phyloP scores from a whole-genome alignment of 306 rosid genomes.

The Corylus avellana region DNA sequence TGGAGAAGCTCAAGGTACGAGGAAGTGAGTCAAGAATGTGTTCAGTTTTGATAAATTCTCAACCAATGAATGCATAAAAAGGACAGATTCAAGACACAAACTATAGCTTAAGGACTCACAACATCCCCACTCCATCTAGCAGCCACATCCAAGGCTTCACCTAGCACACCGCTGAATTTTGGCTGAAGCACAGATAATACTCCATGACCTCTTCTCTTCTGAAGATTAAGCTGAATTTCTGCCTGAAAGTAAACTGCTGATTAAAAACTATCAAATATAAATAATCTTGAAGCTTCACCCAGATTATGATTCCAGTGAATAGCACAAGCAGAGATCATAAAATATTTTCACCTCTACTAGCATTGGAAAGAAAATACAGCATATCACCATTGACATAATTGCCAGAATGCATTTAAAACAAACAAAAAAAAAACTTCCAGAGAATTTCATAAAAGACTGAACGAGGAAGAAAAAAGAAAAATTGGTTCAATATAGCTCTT shows the following conservation, averaged over 20 bases:
- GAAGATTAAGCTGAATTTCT: slow-evolving; percentile 85
- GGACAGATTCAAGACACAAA: slow-evolving; percentile 16
- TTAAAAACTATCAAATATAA: background rate
- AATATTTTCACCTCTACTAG: background rate
- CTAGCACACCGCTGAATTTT: slow-evolving; percentile 89
- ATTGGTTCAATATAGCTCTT: background rate
- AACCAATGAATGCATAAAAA: slow-evolving; percentile 8
- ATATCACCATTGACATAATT: slow-evolving; percentile 2
- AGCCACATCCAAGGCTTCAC: slow-evolving; percentile 91
- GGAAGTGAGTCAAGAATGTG: no score
- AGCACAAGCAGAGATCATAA: no score
- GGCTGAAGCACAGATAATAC: slow-evolving; percentile 76
- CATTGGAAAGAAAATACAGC: background rate
- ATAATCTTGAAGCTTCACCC: background rate
- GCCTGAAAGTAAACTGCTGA: slow-evolving; percentile 56
- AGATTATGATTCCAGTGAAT: background rate
- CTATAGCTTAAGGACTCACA: slow-evolving; percentile 57
- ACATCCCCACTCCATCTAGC: slow-evolving; percentile 99
- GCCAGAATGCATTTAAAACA: background rate
- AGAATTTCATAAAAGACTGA: background rate
- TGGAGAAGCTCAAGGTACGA: background rate
- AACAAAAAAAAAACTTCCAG: background rate
- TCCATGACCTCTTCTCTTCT: slow-evolving; percentile 95
- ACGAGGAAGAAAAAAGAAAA: background rate
- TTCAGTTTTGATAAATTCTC: background rate